Percentiles rank a stretch among this genome's conserved stretches.
These are phyloP conservation scores for Begonia peltatifolia DNA, from an alignment of 306 rosid genomes.

Conservation along the genomic window DNA sequence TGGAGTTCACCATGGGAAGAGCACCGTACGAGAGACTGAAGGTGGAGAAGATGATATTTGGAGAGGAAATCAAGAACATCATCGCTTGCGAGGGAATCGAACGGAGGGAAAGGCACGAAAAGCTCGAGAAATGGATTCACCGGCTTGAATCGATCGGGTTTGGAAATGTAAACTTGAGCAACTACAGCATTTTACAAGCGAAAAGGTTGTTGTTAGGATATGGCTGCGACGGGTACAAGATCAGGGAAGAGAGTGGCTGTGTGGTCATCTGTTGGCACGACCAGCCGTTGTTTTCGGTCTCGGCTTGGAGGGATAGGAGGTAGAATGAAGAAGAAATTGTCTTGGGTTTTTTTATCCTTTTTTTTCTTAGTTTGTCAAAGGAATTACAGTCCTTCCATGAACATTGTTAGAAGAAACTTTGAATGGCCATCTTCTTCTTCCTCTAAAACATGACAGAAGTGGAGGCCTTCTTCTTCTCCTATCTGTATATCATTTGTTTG, in stretches of 20 bases:
- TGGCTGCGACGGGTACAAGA: slow-evolving; percentile 74
- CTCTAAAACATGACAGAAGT: no score
- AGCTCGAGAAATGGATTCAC: slow-evolving; percentile 61
- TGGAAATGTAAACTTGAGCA: slow-evolving; percentile 45
- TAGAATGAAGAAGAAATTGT: slow-evolving; percentile 5
- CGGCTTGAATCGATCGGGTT: slow-evolving; percentile 60
- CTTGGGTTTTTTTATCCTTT: no score
- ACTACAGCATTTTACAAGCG: slow-evolving; percentile 56
- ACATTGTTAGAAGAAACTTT: no score
- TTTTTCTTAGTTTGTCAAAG: no score
- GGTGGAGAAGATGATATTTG: slow-evolving; percentile 83
- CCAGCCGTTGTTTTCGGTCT: slow-evolving; percentile 49
- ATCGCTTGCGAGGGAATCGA: slow-evolving; percentile 81
- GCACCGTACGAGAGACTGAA: slow-evolving; percentile 61
- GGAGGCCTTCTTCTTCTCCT: background rate
- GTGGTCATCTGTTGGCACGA: slow-evolving; percentile 72
- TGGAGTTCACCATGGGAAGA: slow-evolving; percentile 74
- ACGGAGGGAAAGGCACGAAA: slow-evolving; percentile 79
- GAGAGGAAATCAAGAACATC: slow-evolving; percentile 78
- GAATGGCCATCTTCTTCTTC: no score
- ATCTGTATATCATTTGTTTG: slow-evolving; percentile 2
- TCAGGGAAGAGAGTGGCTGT: slow-evolving; percentile 63
- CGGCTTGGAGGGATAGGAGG: slow-evolving; percentile 84
- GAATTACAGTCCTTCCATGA: no score
- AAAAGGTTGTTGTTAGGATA: slow-evolving; percentile 49